Base-by-base conservation (phyloP, 208 protist genomes). In the Trypanosoma boissoni region DNA sequence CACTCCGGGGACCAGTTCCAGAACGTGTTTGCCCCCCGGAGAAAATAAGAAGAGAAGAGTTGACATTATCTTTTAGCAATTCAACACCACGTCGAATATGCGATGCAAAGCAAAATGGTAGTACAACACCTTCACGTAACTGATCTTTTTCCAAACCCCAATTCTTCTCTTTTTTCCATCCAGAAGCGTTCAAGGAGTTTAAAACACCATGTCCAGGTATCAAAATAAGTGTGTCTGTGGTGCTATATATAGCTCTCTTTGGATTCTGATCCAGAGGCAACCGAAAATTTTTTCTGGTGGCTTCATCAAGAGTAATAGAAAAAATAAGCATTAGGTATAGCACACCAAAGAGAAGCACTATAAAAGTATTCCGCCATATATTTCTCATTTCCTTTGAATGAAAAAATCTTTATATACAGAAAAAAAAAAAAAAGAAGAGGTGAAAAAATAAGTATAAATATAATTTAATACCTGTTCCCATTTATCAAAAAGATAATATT, bases 171-270 rank as follows among this genome's bases (percentile, higher is more conserved):
- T 58, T 48, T 48, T 41, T 12, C 43, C 58, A 59, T 12, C 53
- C 51, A 23, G 27, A 53, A 6, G 45, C 41, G 21, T 8, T 53
- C 23, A 49, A 10, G 3, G 56, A 32, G 8, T 32, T 51, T 42
- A 64, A 56, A 27, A 79, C 68, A 34, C 63, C 76, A 64, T 78
- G 76, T 21, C 72, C 62, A 42, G 72, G 55, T 45, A 83, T 59
- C 20, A 83, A 39, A 44, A 83, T 62, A 16, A 83, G 62, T 18
- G 49, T 73, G 14, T 43, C 0, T 26, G 49, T 60, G n/a, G 42
- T 20, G 21, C 14, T n/a, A 29, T 65, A 65, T 60, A 41, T 44
- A 27, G 27, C 18, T 14, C 50, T 65, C 5, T 3, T 23, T 42
- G 34, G 7, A n/a, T 18, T 8, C 5, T 20, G 16, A 23, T 6